phyloP scores from a whole-genome alignment of 2,329 filamentous ascomycete species.

The Nemania diffusa region DNA sequence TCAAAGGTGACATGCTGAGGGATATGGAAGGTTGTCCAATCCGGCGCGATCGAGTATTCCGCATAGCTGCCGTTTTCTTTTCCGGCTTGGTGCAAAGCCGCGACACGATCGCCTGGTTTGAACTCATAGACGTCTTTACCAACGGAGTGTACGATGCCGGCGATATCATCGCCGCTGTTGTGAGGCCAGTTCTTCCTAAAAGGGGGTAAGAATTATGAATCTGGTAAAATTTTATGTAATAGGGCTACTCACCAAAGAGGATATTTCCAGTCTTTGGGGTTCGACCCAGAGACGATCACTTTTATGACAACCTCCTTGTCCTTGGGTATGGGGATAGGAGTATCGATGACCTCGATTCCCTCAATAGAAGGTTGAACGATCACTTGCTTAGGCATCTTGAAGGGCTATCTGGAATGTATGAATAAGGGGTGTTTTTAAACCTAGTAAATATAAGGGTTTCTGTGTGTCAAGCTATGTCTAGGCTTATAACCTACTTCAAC shows the following conservation, averaged over 20 bases:
- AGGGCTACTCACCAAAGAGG: slow-evolving; percentile 28
- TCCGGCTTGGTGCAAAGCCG: slow-evolving; percentile 60
- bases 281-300: slow-evolving; percentile 52
- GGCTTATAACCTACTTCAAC: not conserved
- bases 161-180: slow-evolving; percentile 59
- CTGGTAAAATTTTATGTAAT: slow-evolving; percentile 2
- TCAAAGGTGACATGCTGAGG: slow-evolving; percentile 52
- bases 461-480: not conserved
- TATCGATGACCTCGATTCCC: slow-evolving; percentile 51
- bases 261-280: slow-evolving; percentile 56
- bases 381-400: slow-evolving; percentile 49
- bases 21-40: slow-evolving; percentile 56
- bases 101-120: slow-evolving; percentile 65
- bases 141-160: slow-evolving; percentile 58
- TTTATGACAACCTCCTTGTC: slow-evolving; percentile 51
- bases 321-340: slow-evolving; percentile 48
- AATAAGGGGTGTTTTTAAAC: not conserved
- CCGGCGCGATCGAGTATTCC: slow-evolving; percentile 56
- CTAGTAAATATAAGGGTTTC: not conserved
- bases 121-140: slow-evolving; percentile 59
- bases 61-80: slow-evolving; percentile 52
- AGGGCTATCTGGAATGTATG: not conserved
- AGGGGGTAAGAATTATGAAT: slow-evolving; percentile 32
- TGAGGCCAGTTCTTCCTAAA: slow-evolving; percentile 31
- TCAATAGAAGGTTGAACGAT: slow-evolving; percentile 48